phyloP scores from a whole-genome alignment of 1,284 basidiomycete genomes.

The Tilletia indica region DNA sequence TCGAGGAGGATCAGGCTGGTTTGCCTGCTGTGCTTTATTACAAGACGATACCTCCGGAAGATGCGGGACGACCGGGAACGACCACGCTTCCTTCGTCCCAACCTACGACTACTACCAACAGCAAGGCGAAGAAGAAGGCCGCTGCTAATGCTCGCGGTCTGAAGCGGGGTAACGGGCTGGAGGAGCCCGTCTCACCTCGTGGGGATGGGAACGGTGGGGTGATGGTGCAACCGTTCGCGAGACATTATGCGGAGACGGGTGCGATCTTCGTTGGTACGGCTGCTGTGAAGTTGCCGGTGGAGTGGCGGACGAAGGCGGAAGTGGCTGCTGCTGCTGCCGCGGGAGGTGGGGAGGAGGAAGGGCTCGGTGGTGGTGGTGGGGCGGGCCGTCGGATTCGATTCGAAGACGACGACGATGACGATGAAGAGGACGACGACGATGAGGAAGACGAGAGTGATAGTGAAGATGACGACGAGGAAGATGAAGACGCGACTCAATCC shows the following conservation, averaged over 20 bases:
- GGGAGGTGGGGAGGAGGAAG: no score
- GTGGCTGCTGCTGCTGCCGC: neutral
- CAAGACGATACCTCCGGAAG: slow-evolving; percentile 9
- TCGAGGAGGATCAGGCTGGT: neutral
- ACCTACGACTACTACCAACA: neutral
- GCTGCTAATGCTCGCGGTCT: neutral
- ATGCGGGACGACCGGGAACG: slow-evolving; percentile 3
- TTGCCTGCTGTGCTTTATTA: slow-evolving; percentile 4
- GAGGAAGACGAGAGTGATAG: slow-evolving; percentile 6
- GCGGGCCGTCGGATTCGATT: slow-evolving; percentile 22
- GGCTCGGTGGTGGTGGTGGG: neutral
- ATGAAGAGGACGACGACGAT: neutral
- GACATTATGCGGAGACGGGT: slow-evolving; percentile 17
- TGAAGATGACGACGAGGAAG: slow-evolving; percentile 19
- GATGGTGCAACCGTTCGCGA: slow-evolving; percentile 15
- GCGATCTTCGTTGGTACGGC: slow-evolving; percentile 11
- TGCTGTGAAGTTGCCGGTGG: slow-evolving; percentile 11
- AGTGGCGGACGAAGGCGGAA: slow-evolving; percentile 1
- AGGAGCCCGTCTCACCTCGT: neutral
- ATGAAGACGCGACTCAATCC: neutral
- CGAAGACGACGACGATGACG: slow-evolving; percentile 6
- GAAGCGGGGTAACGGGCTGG: neutral
- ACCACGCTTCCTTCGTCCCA: slow-evolving; percentile 1
- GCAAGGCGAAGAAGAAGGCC: neutral
- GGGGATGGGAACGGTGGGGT: neutral